A percentile compares a stretch with the other conserved stretches of the same genome.
phyloP scores from a whole-genome alignment of 2,329 filamentous ascomycete species.

The Microdochium trichocladiopsis region DNA sequence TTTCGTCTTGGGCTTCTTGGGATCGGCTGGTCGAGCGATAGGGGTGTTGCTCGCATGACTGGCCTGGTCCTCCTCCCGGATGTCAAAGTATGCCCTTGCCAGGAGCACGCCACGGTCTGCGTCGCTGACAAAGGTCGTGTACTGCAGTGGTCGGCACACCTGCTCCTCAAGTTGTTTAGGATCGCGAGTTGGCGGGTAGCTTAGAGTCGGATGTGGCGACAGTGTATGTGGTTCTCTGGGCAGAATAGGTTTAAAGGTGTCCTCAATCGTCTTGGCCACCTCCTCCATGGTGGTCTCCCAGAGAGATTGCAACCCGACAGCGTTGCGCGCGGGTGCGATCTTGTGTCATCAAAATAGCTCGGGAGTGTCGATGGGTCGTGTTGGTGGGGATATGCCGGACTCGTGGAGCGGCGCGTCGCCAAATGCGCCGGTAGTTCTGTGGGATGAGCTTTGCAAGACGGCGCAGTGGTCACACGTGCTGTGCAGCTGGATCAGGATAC shows the following conservation, averaged over 20 bases:
- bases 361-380: not conserved
- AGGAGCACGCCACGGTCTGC: slow-evolving; percentile 50
- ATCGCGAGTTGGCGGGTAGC: slow-evolving; percentile 35
- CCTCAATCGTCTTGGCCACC: slow-evolving; percentile 49
- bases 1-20: slow-evolving; percentile 41
- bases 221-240: slow-evolving; percentile 47
- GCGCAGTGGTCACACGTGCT: too few relatives aligned
- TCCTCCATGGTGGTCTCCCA: slow-evolving; percentile 41
- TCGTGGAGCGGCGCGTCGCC: not conserved
- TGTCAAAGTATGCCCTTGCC: slow-evolving; percentile 50
- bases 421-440: not conserved
- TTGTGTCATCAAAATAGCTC: slow-evolving; percentile 18
- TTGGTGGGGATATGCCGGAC: not conserved
- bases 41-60: slow-evolving; percentile 25
- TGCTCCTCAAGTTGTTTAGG: slow-evolving; percentile 38
- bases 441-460: too few relatives aligned
- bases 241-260: slow-evolving; percentile 42
- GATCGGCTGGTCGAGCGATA: slow-evolving; percentile 12
- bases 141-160: slow-evolving; percentile 43
- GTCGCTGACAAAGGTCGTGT: slow-evolving; percentile 49
- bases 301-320: slow-evolving; percentile 20
- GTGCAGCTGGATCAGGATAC: too few relatives aligned
- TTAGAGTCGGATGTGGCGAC: slow-evolving; percentile 38
- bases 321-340: slow-evolving; percentile 19
- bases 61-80: slow-evolving; percentile 42